These are phyloP conservation scores for Colletotrichum horii DNA, from an alignment of 2,329 filamentous ascomycete species.

Conservation along the genomic window DNA sequence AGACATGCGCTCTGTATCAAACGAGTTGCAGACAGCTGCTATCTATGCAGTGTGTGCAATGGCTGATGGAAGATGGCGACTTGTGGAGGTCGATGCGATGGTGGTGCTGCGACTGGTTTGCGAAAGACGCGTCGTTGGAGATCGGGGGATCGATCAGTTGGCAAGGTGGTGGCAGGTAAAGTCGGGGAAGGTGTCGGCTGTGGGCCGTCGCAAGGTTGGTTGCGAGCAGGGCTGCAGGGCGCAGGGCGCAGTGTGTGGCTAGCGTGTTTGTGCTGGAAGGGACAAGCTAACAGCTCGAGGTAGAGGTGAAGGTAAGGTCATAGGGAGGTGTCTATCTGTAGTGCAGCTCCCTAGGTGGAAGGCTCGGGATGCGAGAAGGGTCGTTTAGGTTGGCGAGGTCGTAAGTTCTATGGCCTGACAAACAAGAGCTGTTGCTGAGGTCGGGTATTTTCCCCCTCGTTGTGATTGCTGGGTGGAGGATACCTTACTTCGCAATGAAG, in stretches of 20 bases:
- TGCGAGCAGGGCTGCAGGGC: conserved; percentile 2
- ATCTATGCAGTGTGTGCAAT: background rate
- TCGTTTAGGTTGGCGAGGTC: background rate
- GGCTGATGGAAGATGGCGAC: background rate
- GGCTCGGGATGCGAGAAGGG: background rate
- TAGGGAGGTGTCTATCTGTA: background rate
- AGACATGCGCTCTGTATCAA: background rate
- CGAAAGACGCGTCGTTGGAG: conserved; percentile 18
- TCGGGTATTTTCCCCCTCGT: background rate
- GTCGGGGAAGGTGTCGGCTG: background rate
- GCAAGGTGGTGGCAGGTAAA: background rate
- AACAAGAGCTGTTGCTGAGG: background rate
- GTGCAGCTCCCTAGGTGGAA: background rate
- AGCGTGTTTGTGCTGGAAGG: background rate
- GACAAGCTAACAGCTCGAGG: background rate
- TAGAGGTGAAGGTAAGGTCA: background rate
- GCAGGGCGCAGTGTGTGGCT: background rate
- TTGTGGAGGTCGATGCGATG: background rate
- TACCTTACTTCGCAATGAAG: background rate
- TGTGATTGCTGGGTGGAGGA: background rate
- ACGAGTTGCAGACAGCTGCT: background rate
- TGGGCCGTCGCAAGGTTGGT: background rate
- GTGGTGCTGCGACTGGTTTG: conserved; percentile 9
- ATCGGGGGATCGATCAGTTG: conserved; percentile 4
- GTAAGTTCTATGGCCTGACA: background rate